Conservation (phyloP, 805 yeast genomes). For the Metschnikowia borealis region DNA sequence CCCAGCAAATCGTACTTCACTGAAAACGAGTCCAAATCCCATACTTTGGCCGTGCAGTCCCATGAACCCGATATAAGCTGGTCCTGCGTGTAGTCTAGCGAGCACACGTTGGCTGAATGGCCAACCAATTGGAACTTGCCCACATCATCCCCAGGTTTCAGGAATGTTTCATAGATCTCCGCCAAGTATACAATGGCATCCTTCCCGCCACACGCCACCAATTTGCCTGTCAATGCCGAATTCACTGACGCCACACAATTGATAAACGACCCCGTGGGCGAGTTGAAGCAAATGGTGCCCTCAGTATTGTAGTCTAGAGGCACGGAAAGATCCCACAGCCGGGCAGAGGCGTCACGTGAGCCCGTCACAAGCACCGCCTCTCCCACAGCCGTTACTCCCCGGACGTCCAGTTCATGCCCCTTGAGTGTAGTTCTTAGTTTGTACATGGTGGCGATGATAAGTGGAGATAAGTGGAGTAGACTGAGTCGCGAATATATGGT, state of each 20-base stretch:
- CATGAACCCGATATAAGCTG: constrained; percentile 62
- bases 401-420: constrained; percentile 83
- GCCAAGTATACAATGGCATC: constrained; percentile 56
- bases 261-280: constrained; percentile 53
- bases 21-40: constrained; percentile 50
- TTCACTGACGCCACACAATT: constrained; percentile 57
- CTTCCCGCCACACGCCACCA: constrained; percentile 63
- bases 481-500: no score
- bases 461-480: neutral
- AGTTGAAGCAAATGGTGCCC: constrained; percentile 39
- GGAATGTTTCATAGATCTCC: constrained; percentile 24
- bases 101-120: constrained; percentile 74
- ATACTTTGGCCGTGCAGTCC: constrained; percentile 78
- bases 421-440: constrained; percentile 58
- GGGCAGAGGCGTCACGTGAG: constrained; percentile 76
- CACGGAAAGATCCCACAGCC: constrained; percentile 50
- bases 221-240: constrained; percentile 17
- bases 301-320: constrained; percentile 11
- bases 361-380: constrained; percentile 57
- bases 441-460: constrained; percentile 24
- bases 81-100: constrained; percentile 37
- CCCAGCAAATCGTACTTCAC: constrained; percentile 54
- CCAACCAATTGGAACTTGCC: constrained; percentile 54
- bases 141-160: constrained; percentile 23
- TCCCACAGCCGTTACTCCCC: constrained; percentile 50